A percentile compares a stretch with the other conserved stretches of the same genome.
Conservation (phyloP, 2,329 filamentous ascomycete genomes). For the Parascedosporium putredinis region DNA sequence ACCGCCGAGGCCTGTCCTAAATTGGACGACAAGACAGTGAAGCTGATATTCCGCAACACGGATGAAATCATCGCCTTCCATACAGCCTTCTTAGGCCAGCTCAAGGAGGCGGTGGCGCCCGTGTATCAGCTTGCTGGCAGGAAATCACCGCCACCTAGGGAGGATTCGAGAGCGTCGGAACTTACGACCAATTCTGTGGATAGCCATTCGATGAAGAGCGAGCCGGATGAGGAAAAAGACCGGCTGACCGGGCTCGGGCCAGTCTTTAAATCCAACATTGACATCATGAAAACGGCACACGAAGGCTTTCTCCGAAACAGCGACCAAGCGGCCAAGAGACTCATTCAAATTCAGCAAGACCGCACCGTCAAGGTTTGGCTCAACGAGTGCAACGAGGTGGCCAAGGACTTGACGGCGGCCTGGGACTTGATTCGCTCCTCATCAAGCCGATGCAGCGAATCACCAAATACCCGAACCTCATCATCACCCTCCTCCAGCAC, state of each 20-base stretch:
- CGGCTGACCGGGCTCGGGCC: slow-evolving; percentile 41
- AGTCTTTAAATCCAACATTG: slow-evolving; percentile 45
- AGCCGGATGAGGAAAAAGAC: slow-evolving; percentile 41
- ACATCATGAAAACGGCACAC: slow-evolving; percentile 49
- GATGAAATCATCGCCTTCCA: slow-evolving; percentile 86
- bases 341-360: slow-evolving; percentile 54
- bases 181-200: slow-evolving; percentile 14
- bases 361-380: slow-evolving; percentile 71
- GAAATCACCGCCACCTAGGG: slow-evolving; percentile 20
- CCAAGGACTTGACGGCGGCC: slow-evolving; percentile 81
- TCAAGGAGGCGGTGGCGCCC: slow-evolving; percentile 70
- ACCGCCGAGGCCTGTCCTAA: slow-evolving; percentile 75
- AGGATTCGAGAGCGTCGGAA: slow-evolving; percentile 30
- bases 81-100: slow-evolving; percentile 62
- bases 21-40: slow-evolving; percentile 74
- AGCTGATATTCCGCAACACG: slow-evolving; percentile 84
- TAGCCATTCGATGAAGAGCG: slow-evolving; percentile 23
- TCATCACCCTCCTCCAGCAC: slow-evolving; percentile 67
- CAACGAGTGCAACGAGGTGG: slow-evolving; percentile 83
- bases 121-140: slow-evolving; percentile 46
- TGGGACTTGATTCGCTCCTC: slow-evolving; percentile 92
- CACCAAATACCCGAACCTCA: slow-evolving; percentile 82
- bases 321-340: slow-evolving; percentile 48
- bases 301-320: slow-evolving; percentile 54
- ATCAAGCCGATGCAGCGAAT: slow-evolving; percentile 95